Evolutionary conservation across 495 filamentous ascomycete genomes (phyloP), one percentile per base, ranked within the genome.

Genomic region (Xylaria scruposa): DNA sequence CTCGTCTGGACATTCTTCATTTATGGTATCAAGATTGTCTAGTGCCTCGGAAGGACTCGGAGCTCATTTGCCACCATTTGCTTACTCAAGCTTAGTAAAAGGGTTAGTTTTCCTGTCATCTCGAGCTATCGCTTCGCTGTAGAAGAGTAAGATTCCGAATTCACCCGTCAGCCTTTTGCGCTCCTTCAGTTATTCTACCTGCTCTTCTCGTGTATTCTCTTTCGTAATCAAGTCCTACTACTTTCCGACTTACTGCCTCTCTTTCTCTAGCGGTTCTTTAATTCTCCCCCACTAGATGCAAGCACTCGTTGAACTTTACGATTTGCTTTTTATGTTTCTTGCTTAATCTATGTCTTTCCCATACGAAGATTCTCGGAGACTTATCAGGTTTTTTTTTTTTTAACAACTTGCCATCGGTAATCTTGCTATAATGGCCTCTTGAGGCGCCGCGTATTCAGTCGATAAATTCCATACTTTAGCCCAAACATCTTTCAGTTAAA

Each of bases 121-220:
- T 42, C 47, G 4, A 67, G 21, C 19, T 67, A 47, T 36, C 29
- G 29, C 56, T 54, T 67, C 29, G 12, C 47, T 29, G 40, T 40
- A 33, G 5, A 29, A 29, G 8, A 54, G 47, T 24, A 13, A 67
- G 47, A 7, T 51, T 40, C 9, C 47, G 47, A 15, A 54, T 54
- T 19, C 29, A 6, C n/a, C 40, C 64, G 21, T 42, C 47, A 6
- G 29, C 31, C 19, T 26, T 38, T 19, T 40, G 47, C 46, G 46
- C 19, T 54, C 46, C 33, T 36, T 51, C 29, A 46, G 10, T 19
- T 42, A 21, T n/a, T 40, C 46, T 67, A 21, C 29, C 3, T 54
- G 31, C 46, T 53, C 46, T 54, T 67, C 26, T n/a, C 29, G 26
- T 36, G 33, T 40, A 17, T 67, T 67, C 64, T 54, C 46, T 42